Conservation (phyloP, 305 asterid genomes). For the Fraxinus floribunda region DNA sequence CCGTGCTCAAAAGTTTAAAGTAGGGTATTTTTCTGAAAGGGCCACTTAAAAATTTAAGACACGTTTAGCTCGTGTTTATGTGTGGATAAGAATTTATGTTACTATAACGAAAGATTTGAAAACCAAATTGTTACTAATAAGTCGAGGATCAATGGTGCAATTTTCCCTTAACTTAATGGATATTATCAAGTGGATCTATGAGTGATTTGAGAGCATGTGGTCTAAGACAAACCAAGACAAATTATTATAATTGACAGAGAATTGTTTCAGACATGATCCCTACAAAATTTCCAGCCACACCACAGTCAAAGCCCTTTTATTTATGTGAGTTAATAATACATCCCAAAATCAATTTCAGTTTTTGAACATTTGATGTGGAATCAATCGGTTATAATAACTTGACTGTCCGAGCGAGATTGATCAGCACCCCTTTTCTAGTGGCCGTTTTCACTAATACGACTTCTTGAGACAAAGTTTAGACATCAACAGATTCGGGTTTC, state of each 20-base stretch:
- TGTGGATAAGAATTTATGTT: neutral
- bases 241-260: slow-evolving; percentile 38
- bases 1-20: neutral
- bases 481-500: neutral
- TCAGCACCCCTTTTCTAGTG: neutral
- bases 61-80: neutral
- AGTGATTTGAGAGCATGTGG: slow-evolving; percentile 63
- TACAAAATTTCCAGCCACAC: slow-evolving; percentile 29
- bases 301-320: neutral
- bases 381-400: neutral
- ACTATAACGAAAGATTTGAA: neutral
- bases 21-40: neutral
- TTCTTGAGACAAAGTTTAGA: neutral
- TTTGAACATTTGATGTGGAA: neutral
- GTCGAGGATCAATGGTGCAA: neutral
- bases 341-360: neutral
- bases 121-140: neutral
- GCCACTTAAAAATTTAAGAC: neutral
- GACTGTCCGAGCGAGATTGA: neutral
- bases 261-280: slow-evolving; percentile 50
- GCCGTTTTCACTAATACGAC: neutral
- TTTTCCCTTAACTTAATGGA: neutral
- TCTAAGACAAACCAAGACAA: slow-evolving; percentile 55
- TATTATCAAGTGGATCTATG: slow-evolving; percentile 18
- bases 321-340: neutral